Percentiles rank a stretch among this genome's conserved stretches.
Conservation (phyloP, 495 filamentous ascomycete species). For the Neurospora discreta region DNA sequence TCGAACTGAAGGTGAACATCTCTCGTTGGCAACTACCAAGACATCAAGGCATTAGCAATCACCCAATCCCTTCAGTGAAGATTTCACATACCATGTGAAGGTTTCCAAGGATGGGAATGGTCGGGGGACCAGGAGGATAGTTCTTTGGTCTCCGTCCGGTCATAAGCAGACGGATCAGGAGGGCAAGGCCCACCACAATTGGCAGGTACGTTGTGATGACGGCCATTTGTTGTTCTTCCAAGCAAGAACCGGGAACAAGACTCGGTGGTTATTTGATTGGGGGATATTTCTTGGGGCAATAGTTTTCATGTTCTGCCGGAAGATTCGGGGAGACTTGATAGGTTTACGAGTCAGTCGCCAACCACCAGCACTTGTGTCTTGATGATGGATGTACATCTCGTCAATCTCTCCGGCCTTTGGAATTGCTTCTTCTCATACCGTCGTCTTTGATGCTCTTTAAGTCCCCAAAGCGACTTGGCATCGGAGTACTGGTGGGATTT, state of each 20-base stretch:
- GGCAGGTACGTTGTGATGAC: constrained; percentile 11
- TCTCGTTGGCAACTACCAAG: constrained; percentile 14
- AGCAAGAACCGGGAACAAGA: background rate
- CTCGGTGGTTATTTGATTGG: background rate
- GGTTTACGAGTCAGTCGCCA: background rate
- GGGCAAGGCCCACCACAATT: constrained; percentile 12
- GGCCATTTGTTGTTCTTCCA: constrained; percentile 8
- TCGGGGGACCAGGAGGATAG: constrained; percentile 24
- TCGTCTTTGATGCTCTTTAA: background rate
- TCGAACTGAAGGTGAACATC: constrained; percentile 27
- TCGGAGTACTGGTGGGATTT: constrained; percentile 17
- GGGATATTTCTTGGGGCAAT: background rate
- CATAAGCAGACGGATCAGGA: constrained; percentile 17
- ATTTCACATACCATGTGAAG: constrained; percentile 17
- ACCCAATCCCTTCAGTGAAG: background rate
- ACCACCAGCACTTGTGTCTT: background rate
- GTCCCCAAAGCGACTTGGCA: background rate
- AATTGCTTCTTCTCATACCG: background rate
- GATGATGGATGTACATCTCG: background rate
- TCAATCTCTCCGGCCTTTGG: background rate
- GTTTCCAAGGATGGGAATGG: constrained; percentile 25
- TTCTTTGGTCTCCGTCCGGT: constrained; percentile 19
- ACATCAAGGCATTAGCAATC: background rate
- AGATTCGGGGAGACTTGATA: background rate
- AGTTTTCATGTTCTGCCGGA: background rate